These are phyloP conservation scores for Globisporangium camurandrum DNA, from an alignment of 352 stramenopile genomes.

Conservation along the genomic window DNA sequence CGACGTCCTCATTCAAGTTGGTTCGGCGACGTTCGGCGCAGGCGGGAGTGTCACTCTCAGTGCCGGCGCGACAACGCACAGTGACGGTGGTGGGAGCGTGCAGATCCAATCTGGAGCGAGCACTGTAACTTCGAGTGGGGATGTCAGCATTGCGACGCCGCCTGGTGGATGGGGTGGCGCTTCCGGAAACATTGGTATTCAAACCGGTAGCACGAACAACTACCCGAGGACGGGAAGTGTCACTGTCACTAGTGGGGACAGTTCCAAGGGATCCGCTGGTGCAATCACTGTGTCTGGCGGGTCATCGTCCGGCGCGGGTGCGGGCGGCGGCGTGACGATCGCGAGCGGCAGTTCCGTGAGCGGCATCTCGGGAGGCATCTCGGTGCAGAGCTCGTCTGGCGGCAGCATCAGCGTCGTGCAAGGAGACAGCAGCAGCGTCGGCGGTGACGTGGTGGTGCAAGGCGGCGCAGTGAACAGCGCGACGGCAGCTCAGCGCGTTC, in stretches of 20 bases:
- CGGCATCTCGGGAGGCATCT: not conserved
- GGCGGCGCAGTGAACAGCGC: slow-evolving; percentile 17
- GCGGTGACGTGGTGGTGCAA: slow-evolving; percentile 27
- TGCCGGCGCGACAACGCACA: slow-evolving; percentile 31
- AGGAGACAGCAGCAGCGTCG: slow-evolving; percentile 9
- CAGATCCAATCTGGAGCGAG: slow-evolving; percentile 44
- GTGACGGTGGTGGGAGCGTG: slow-evolving; percentile 44
- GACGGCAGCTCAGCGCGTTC: slow-evolving; percentile 9
- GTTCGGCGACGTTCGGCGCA: slow-evolving; percentile 25
- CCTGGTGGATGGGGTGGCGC: slow-evolving; percentile 47
- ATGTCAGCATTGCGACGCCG: slow-evolving; percentile 34
- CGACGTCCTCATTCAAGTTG: slow-evolving; percentile 45
- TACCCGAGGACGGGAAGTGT: slow-evolving; percentile 54
- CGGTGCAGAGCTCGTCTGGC: not conserved
- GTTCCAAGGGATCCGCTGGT: slow-evolving; percentile 38
- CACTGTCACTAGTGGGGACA: slow-evolving; percentile 49
- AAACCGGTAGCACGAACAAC: slow-evolving; percentile 46
- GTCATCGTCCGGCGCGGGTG: slow-evolving; percentile 13
- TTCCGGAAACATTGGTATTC: slow-evolving; percentile 69
- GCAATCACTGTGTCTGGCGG: slow-evolving; percentile 40
- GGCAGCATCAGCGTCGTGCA: slow-evolving; percentile 2
- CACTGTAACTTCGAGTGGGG: slow-evolving; percentile 41
- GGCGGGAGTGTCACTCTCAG: slow-evolving; percentile 40
- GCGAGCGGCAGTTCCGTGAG: slow-evolving; percentile 11
- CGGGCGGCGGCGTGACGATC: slow-evolving; percentile 21